Base-by-base conservation (phyloP, 345 rosid species). In the Theobroma cacao region DNA sequence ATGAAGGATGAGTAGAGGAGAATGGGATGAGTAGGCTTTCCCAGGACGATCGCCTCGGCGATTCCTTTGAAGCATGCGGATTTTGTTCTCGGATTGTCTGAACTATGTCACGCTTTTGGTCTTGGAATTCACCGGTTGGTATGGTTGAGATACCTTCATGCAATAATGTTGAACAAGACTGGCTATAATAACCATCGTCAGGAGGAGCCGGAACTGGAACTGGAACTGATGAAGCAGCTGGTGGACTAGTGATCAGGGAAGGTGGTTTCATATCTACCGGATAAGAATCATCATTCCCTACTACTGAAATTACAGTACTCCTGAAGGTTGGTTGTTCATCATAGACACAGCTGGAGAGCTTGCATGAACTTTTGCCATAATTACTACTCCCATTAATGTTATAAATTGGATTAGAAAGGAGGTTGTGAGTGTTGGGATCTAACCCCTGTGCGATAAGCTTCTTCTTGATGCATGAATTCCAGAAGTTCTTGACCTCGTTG, bases 401-500 rank as follows among this genome's bases (percentile, higher is more conserved):
- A 2, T 53, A 7, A 38, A 8, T 60, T 8, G 60, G 40, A 36
- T 10, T 69, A 48, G 72, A 45, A 64, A 88, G 79, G 78, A 81
- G 87, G 33, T 82, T 87, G 80, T 88, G 93, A 75, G 90, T 90
- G 80, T 81, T 82, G 72, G 93, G 91, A 78, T 90, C 88, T 43
- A 89, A 62, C 17, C 91, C 89, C 63, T 84, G 91, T 9, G 91
- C 77, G 61, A 90, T 75, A 64, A 90, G 93, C 84, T 90, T 90
- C 84, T 90, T 90, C 87, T 90, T 90, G 59, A 90, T 84, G 85
- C 81, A 85, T 2, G 91, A 85, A 71, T 90, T 88, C 91, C 93
- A 90, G 66, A 90, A 90, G 75, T 90, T 90, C 87, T 90, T 90
- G 30, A 88, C 84, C 79, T 90, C 93, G 56, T 90, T 90, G 78